Percentiles rank a stretch among this genome's conserved stretches.
Evolutionary conservation across 768 basidiomycete species (phyloP).

Genomic region (Leccinum longicurvipes): DNA sequence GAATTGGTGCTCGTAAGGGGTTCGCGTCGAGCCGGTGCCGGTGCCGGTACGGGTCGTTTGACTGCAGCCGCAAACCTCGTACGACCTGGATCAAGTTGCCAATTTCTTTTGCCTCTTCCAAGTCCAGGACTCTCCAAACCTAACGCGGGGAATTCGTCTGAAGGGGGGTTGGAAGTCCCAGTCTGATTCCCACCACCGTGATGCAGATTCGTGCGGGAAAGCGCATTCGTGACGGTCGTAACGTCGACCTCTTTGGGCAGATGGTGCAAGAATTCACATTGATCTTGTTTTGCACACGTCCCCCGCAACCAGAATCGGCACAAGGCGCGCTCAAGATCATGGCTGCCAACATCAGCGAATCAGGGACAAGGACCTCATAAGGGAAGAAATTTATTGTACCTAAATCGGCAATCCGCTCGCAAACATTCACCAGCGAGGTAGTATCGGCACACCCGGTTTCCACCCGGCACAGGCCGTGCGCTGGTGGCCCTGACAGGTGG

Average conservation of each 20-base stretch:
- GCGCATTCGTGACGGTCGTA: slow-evolving; percentile 59
- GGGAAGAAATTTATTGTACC: slow-evolving; percentile 48
- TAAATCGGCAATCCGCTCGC: slow-evolving; percentile 95
- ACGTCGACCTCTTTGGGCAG: slow-evolving; percentile 85
- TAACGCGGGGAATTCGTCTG: slow-evolving; percentile 72
- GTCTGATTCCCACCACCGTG: slow-evolving; percentile 38
- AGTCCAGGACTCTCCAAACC: slow-evolving; percentile 41
- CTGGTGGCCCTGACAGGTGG: slow-evolving; percentile 25
- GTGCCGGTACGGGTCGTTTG: slow-evolving; percentile 54
- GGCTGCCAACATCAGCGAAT: slow-evolving; percentile 45
- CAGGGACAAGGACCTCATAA: slow-evolving; percentile 3
- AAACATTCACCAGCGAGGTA: slow-evolving; percentile 96
- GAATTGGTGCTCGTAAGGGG: slow-evolving; percentile 47
- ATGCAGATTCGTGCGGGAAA: slow-evolving; percentile 63
- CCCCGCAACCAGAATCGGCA: slow-evolving; percentile 98
- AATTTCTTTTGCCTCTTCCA: slow-evolving; percentile 40
- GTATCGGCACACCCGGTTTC: slow-evolving; percentile 85
- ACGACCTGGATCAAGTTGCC: slow-evolving; percentile 76
- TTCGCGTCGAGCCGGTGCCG: slow-evolving; percentile 23
- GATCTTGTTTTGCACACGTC: slow-evolving; percentile 94
- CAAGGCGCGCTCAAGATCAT: slow-evolving; percentile 90
- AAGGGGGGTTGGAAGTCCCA: slow-evolving; percentile 28
- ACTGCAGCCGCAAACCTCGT: slow-evolving; percentile 89
- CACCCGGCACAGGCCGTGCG: slow-evolving; percentile 42
- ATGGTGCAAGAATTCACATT: slow-evolving; percentile 94